Conservation (phyloP, 371 early-diverging fungal genomes). For the Rhizopus stolonifer region DNA sequence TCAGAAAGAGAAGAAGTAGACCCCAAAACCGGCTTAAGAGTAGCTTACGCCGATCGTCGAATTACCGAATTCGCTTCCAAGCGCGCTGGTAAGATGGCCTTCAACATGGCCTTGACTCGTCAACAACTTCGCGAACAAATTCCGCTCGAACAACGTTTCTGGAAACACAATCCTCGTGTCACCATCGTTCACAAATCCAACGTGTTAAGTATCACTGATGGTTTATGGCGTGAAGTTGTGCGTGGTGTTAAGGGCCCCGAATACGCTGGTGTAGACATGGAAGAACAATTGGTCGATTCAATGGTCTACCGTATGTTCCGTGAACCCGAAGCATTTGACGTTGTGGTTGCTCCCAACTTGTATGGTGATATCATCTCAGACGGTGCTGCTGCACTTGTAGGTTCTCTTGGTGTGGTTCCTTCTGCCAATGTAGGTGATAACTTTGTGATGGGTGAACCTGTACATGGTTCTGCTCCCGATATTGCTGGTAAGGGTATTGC, state of each 20-base stretch:
- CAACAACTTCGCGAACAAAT: conserved; percentile 65
- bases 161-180: conserved; percentile 76
- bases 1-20: conserved; percentile 72
- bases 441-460: conserved; percentile 94
- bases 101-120: conserved; percentile 83
- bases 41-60: conserved; percentile 85
- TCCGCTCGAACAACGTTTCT: conserved; percentile 57
- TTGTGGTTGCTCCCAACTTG: conserved; percentile 92
- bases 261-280: conserved; percentile 67
- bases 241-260: conserved; percentile 70
- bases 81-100: conserved; percentile 86
- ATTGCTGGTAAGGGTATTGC: conserved; percentile 94
- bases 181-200: conserved; percentile 97
- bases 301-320: conserved; percentile 97
- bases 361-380: conserved; percentile 96
- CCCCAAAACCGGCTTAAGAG: conserved; percentile 61
- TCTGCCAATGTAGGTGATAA: conserved; percentile 91
- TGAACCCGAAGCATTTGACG: conserved; percentile 93
- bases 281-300: conserved; percentile 94
- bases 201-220: conserved; percentile 89
- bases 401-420: conserved; percentile 91
- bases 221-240: conserved; percentile 90
- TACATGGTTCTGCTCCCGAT: conserved; percentile 96
- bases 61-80: conserved; percentile 87
- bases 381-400: conserved; percentile 94